phyloP scores from a whole-genome alignment of 495 filamentous ascomycete species.

The Podospora didyma region DNA sequence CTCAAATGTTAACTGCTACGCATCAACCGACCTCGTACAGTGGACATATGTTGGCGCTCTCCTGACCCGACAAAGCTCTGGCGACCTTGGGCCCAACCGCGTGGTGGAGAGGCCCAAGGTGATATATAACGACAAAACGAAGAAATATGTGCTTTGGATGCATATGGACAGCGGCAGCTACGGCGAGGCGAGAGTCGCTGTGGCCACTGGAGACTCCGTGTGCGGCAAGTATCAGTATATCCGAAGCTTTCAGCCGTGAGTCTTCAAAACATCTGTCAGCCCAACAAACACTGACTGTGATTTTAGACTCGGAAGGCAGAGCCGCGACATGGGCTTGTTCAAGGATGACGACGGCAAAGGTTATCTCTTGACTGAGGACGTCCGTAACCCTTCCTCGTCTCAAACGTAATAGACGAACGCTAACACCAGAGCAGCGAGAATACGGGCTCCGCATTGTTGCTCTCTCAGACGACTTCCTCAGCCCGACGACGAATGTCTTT shows the following conservation, averaged over 20 bases:
- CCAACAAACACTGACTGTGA: no score
- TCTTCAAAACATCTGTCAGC: not conserved
- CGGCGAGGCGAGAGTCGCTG: conserved; percentile 59
- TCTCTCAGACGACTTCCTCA: conserved; percentile 46
- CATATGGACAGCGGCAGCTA: conserved; percentile 63
- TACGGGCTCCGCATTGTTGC: conserved; percentile 51
- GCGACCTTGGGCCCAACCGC: conserved; percentile 58
- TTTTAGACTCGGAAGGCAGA: conserved; percentile 15
- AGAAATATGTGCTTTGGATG: conserved; percentile 58
- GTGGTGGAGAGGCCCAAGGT: conserved; percentile 66
- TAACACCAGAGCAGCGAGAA: conserved; percentile 27
- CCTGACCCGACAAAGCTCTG: conserved; percentile 43
- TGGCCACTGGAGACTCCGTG: conserved; percentile 53
- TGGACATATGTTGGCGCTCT: conserved; percentile 58
- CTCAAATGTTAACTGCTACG: conserved; percentile 57
- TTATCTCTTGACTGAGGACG: conserved; percentile 63
- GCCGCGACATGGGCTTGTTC: conserved; percentile 60
- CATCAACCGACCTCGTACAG: conserved; percentile 54
- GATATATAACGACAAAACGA: conserved; percentile 52
- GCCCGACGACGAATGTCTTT: conserved; percentile 22
- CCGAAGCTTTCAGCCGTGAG: conserved; percentile 24
- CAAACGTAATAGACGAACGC: not conserved
- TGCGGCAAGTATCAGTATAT: conserved; percentile 53
- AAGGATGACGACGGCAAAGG: conserved; percentile 56
- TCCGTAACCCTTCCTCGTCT: conserved; percentile 15